Evolutionary conservation across 2,329 filamentous ascomycete genomes (phyloP), one percentile per base, ranked within the genome.

Genomic region (Aspergillus fructus): DNA sequence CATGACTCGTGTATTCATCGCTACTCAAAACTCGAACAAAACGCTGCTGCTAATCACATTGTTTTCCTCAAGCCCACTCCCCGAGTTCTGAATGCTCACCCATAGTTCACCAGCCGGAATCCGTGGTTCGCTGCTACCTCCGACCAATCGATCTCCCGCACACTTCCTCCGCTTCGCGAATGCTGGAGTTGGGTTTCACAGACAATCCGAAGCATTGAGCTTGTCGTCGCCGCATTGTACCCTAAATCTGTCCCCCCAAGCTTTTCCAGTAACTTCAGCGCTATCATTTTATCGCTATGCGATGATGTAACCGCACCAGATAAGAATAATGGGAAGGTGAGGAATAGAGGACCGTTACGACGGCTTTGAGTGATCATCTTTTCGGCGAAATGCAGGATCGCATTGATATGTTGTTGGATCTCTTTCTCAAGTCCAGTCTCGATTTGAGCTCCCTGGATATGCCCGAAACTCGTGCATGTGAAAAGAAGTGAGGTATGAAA

Each of bases 321-420:
- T 57, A 85, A 76, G 64, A 85, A 84, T 0, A 84, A 62, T 0
- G 83, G 81, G 59, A 85, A 84, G 2, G 82, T 73, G 4, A 81
- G 65, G 55, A 79, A 80, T 21, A 78, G 74, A 15, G 75, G 73
- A 45, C 79, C 74, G 13, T 74, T 71, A 11, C 74, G 73, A 4
- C 70, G 70, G 3, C 68, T 67, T 17, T 71, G 69, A 4, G 78
- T 65, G 2, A 79, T 75, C 9, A 71, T 42, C 8, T 37, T 68
- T 30, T 74, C 70, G 5, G 77, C 76, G 13, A 80, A 70, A 9
- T 76, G 71, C 2, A 83, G 66, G 47, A 84, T 81, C 41, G 77
- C 71, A 11, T 68, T 64, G 17, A 74, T 74, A 34, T 79, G 79
- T 40, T 74, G 70, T 13, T 75, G 72, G 42, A 82, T 77, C 59